Base-by-base conservation (phyloP, 345 rosid species). In the Eucalyptus erythrocorys region DNA sequence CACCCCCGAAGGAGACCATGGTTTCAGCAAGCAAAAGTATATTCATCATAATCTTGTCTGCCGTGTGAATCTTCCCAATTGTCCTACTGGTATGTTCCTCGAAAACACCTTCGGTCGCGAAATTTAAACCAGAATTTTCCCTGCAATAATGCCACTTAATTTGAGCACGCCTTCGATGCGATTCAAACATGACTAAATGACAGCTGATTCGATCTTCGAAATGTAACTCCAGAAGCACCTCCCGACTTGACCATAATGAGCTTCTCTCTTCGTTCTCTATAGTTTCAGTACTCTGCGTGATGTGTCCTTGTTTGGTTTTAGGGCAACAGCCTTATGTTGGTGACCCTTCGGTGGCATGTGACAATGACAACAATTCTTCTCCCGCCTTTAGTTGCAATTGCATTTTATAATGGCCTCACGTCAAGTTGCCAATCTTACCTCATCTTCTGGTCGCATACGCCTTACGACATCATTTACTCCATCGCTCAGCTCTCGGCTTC, bases 161-260 rank as follows among this genome's bases (percentile, higher is more conserved):
- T 71, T 71, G 81, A 17, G 43, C 21, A 66, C 4, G 0, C 81
- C 81, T 71, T 37, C 13, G 0, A 34, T 19, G 45, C 4, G 0
- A 21, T 68, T 68, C 16, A 61, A 61, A 61, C 8, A 61, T 30
- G 1, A 61, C 16, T 13, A 21, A 51, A 51, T 9, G 34, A 4
- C 0, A 4, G 9, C 1, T 14, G 0, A 61, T 27, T 61, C 9
- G 3, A 30, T 61, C 68, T 27, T n/a, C 1, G 32, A 61, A 30
- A 61, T 61, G 68, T 30, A 30, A 27, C 68, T 27, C 34, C 0
- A 30, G 3, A 27, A 61, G 9, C 17, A 6, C 34, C 32, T 61
- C 17, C 34, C 8, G 4, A 61, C 68, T 13, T 13, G 34, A 61
- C 68, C 34, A 61, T 61, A 30, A 61, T 13, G 34, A 61, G 34